These are phyloP conservation scores for Wallacemonas sp. DNA, from an alignment of 208 protist species.

Conservation along the genomic window DNA sequence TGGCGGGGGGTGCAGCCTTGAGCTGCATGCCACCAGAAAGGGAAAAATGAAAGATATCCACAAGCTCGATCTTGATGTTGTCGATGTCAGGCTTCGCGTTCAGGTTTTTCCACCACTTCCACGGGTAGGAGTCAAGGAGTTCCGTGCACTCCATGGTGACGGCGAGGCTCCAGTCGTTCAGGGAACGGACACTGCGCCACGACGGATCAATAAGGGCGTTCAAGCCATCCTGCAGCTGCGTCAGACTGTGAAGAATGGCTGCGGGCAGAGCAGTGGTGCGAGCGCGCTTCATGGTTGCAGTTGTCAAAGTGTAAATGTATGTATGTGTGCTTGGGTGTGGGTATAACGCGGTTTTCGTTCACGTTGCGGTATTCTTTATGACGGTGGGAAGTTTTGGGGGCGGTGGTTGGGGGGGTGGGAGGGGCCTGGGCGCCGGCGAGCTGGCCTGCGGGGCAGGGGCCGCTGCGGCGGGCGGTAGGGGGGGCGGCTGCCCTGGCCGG, in stretches of 20 bases:
- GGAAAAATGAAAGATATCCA: slow-evolving; percentile 91
- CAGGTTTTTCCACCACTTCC: slow-evolving; percentile 94
- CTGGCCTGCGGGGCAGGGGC: not conserved
- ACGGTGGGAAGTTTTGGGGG: no score
- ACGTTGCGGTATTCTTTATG: no score
- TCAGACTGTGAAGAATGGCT: slow-evolving; percentile 54
- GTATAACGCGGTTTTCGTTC: not conserved
- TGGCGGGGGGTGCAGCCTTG: slow-evolving; percentile 15
- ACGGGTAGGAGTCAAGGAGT: slow-evolving; percentile 91
- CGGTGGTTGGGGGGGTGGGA: no score
- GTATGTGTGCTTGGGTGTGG: not conserved
- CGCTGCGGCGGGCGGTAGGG: not conserved
- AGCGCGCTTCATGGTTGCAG: slow-evolving; percentile 51
- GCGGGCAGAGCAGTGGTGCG: slow-evolving; percentile 23
- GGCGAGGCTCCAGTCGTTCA: slow-evolving; percentile 87
- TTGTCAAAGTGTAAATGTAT: not conserved
- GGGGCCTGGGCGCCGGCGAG: no score
- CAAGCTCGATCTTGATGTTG: slow-evolving; percentile 90
- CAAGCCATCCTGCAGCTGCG: slow-evolving; percentile 80
- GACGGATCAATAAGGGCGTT: slow-evolving; percentile 74
- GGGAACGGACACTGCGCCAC: slow-evolving; percentile 60
- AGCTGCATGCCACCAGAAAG: slow-evolving; percentile 85
- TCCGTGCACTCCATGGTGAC: slow-evolving; percentile 88
- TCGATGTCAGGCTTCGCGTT: slow-evolving; percentile 64
- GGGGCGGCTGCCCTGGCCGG: not conserved